Evolutionary conservation across 495 filamentous ascomycete genomes (phyloP).

Genomic region (Penicillium herquei): DNA sequence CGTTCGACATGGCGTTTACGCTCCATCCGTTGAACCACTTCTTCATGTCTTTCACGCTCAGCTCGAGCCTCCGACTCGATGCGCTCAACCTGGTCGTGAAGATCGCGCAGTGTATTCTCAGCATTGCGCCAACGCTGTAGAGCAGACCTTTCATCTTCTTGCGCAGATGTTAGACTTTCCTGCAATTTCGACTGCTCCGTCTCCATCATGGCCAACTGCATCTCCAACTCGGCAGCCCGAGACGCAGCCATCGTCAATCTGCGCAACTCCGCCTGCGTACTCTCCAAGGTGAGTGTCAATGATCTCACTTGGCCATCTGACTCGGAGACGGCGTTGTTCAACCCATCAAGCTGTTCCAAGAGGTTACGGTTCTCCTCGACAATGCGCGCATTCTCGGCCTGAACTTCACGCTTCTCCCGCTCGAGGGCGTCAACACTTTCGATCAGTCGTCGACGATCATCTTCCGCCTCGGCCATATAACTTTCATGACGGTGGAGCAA

Average conservation of each 20-base stretch:
- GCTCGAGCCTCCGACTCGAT: conserved; percentile 84
- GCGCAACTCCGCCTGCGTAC: conserved; percentile 71
- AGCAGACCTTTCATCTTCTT: conserved; percentile 71
- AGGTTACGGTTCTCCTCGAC: conserved; percentile 78
- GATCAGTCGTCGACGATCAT: conserved; percentile 68
- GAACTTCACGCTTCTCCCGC: conserved; percentile 69
- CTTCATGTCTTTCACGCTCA: conserved; percentile 78
- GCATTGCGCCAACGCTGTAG: conserved; percentile 80
- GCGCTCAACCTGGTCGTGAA: conserved; percentile 83
- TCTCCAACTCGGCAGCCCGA: conserved; percentile 73
- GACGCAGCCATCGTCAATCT: conserved; percentile 69
- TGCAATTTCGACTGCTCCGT: conserved; percentile 74
- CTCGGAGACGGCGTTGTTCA: conserved; percentile 71
- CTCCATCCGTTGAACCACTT: conserved; percentile 78
- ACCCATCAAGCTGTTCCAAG: conserved; percentile 74
- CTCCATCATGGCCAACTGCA: conserved; percentile 73
- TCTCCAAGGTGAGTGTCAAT: conserved; percentile 69
- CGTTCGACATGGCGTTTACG: conserved; percentile 69
- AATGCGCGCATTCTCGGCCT: conserved; percentile 67
- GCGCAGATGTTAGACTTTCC: conserved; percentile 57
- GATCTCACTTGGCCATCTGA: conserved; percentile 72
- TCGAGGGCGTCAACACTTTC: conserved; percentile 73
- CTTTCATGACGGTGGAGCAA: conserved; percentile 87
- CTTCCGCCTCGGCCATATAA: conserved; percentile 87
- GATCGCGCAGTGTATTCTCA: conserved; percentile 65